phyloP scores from a whole-genome alignment of 352 stramenopile species.

The Globisporangium canariense region DNA sequence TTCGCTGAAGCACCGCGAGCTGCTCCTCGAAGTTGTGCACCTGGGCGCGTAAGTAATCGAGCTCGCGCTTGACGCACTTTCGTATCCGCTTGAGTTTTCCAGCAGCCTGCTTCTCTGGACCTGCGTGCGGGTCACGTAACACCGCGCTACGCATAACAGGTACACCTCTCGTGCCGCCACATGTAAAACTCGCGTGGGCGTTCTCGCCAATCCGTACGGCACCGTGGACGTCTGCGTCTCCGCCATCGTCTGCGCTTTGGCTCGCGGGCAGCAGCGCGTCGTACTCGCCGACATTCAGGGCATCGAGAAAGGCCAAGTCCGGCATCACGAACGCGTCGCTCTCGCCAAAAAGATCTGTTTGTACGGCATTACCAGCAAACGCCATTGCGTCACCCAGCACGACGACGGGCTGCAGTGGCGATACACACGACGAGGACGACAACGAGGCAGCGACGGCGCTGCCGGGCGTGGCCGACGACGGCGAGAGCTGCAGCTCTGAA shows the following conservation, averaged over 20 bases:
- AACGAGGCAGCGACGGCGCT: too few species aligned
- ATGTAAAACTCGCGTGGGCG: too few species aligned
- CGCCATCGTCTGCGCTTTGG: too few species aligned
- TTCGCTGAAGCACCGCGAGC: not conserved
- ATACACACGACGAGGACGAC: too few species aligned
- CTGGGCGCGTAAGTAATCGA: conserved; percentile 24
- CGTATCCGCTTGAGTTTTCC: conserved; percentile 2
- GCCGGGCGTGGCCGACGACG: too few species aligned
- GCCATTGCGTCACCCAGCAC: too few species aligned
- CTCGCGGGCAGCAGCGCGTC: not conserved
- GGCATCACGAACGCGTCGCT: not conserved
- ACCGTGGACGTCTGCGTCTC: too few species aligned
- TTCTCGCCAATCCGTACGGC: too few species aligned
- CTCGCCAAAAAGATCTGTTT: not conserved
- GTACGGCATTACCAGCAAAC: too few species aligned
- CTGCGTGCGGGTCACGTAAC: not conserved
- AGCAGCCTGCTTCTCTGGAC: not conserved
- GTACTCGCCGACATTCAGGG: not conserved
- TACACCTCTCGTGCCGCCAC: too few species aligned
- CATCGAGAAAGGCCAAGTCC: not conserved
- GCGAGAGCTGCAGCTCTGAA: too few species aligned
- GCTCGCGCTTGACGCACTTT: conserved; percentile 22
- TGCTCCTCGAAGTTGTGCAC: conserved; percentile 12
- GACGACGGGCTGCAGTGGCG: too few species aligned
- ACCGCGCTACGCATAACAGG: not conserved